Conservation (phyloP, 2,329 filamentous ascomycete species). For the Cladophialophora psammophila region DNA sequence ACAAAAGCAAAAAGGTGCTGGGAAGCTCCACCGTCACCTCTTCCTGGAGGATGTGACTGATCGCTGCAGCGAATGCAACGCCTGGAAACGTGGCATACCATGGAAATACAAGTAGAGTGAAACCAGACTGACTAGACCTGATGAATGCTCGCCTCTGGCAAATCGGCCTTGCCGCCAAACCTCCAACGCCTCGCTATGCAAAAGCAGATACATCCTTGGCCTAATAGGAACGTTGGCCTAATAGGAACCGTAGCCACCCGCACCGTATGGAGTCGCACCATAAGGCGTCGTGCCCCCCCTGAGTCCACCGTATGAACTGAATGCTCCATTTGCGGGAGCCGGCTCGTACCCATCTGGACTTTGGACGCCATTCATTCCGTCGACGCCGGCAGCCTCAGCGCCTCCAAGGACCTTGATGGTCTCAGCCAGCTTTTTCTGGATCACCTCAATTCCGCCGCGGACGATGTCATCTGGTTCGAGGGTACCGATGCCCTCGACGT, state of each 20-base stretch:
- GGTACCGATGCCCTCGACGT: conserved; percentile 87
- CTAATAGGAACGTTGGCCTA: conserved; percentile 26
- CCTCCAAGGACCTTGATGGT: conserved; percentile 70
- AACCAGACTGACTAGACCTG: conserved; percentile 2
- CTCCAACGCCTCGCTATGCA: conserved; percentile 35
- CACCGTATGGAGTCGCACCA: conserved; percentile 65
- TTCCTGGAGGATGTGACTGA: not conserved
- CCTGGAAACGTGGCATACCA: not conserved
- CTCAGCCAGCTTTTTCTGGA: conserved; percentile 88
- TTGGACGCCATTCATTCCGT: conserved; percentile 57
- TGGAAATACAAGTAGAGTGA: not conserved
- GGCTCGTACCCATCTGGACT: conserved; percentile 59
- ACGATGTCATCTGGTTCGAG: conserved; percentile 90
- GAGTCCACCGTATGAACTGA: conserved; percentile 71
- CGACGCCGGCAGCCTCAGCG: conserved; percentile 51
- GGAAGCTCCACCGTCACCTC: not conserved
- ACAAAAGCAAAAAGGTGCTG: not conserved
- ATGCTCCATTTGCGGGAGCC: conserved; percentile 52
- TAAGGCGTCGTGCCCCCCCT: conserved; percentile 63
- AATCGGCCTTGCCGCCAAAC: conserved; percentile 1
- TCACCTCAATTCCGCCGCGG: conserved; percentile 82
- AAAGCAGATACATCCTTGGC: conserved; percentile 1
- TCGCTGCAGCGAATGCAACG: not conserved
- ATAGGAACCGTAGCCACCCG: conserved; percentile 37
- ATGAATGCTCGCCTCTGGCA: not conserved